A percentile compares a stretch with the other conserved stretches of the same genome.
phyloP scores from a whole-genome alignment of 2,329 filamentous ascomycete species.

The Stachybotrys elegans region DNA sequence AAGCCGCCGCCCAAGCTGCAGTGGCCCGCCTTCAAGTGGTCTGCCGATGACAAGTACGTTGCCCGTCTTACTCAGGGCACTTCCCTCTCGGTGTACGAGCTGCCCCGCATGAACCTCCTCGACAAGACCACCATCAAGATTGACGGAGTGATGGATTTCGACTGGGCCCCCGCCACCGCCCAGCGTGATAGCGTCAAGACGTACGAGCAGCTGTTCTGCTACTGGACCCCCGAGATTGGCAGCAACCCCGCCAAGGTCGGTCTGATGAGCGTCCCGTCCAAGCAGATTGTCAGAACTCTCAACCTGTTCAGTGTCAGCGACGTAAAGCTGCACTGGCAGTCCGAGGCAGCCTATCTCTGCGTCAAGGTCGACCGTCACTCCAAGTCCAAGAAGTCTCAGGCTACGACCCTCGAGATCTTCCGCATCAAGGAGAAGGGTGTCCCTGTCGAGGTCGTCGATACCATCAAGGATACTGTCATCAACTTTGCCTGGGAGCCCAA shows the following conservation, averaged over 20 bases:
- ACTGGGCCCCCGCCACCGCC: conserved; percentile 86
- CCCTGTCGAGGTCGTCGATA: conserved; percentile 95
- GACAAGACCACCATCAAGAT: conserved; percentile 94
- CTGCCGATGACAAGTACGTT: conserved; percentile 93
- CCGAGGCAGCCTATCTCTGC: conserved; percentile 86
- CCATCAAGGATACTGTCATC: conserved; percentile 96
- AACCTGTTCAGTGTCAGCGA: conserved; percentile 98
- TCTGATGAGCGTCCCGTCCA: conserved; percentile 92
- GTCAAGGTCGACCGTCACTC: conserved; percentile 99
- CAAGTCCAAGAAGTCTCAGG: conserved; percentile 97
- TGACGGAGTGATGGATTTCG: conserved; percentile 94
- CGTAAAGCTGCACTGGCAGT: conserved; percentile 98
- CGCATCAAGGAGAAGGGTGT: conserved; percentile 96
- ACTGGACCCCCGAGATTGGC: conserved; percentile 97
- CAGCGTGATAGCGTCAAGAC: conserved; percentile 80
- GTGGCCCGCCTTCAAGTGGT: conserved; percentile 99
- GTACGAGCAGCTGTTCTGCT: conserved; percentile 95
- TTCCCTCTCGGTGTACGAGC: conserved; percentile 87
- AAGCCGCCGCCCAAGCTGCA: conserved; percentile 81
- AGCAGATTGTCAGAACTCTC: conserved; percentile 87
- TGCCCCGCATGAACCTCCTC: conserved; percentile 82
- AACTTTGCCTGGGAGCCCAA: conserved; percentile 99
- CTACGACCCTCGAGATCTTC: conserved; percentile 98
- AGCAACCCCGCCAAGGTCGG: conserved; percentile 97
- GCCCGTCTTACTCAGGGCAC: conserved; percentile 83